Percentiles rank a stretch among this genome's conserved stretches.
Conservation (phyloP, 495 filamentous ascomycete genomes). For the Xylaria bambusicola region DNA sequence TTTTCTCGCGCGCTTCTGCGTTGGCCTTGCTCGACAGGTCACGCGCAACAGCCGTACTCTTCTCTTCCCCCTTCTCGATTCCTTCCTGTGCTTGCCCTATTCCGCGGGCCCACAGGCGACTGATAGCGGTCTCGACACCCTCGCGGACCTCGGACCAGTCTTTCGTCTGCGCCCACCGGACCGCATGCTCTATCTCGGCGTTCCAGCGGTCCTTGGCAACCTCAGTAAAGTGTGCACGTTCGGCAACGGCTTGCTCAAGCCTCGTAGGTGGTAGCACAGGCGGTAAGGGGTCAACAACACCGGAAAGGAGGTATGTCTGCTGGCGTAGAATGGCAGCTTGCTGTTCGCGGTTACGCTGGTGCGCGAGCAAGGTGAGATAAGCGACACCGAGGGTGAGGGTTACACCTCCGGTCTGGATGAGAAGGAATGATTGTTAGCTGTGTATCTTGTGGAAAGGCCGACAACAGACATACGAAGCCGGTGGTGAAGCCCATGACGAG, state of each 20-base stretch:
- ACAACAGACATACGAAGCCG: constrained; percentile 69
- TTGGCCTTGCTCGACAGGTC: constrained; percentile 30
- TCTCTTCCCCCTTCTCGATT: constrained; percentile 13
- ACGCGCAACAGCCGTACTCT: constrained; percentile 20
- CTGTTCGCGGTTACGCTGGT: constrained; percentile 67
- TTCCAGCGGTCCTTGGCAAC: constrained; percentile 81
- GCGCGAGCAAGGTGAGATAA: constrained; percentile 76
- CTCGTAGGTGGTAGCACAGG: constrained; percentile 45
- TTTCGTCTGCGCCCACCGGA: constrained; percentile 66
- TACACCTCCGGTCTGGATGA: constrained; percentile 71
- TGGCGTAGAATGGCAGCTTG: constrained; percentile 73
- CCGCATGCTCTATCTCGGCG: constrained; percentile 66
- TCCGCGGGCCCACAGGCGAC: constrained; percentile 31
- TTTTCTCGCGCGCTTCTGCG: constrained; percentile 24
- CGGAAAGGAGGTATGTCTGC: constrained; percentile 63
- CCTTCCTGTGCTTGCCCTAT: constrained; percentile 24
- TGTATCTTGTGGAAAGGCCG: neutral
- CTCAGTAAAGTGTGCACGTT: constrained; percentile 57
- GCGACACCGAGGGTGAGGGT: constrained; percentile 80
- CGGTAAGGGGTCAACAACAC: constrained; percentile 51
- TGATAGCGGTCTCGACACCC: constrained; percentile 46
- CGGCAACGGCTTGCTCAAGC: constrained; percentile 43
- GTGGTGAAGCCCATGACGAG: constrained; percentile 72
- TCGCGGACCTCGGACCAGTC: constrained; percentile 64
- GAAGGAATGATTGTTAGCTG: constrained; percentile 21